phyloP scores from a whole-genome alignment of 1,139 yeast species.

The Protomyces arabidopsidicola region DNA sequence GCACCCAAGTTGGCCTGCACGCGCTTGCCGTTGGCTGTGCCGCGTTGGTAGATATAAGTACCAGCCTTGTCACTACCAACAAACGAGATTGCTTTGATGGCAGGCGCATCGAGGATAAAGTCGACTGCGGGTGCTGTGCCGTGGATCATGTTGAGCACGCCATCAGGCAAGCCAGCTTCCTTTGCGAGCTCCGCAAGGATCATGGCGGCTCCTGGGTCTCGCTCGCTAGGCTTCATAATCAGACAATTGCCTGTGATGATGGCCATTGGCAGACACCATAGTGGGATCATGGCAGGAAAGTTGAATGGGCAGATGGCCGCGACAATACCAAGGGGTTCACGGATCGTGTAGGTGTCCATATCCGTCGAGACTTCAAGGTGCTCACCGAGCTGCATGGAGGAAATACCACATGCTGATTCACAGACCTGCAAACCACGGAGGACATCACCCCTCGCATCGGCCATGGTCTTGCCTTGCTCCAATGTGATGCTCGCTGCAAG shows the following conservation, averaged over 20 bases:
- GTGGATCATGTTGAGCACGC: slow-evolving; percentile 58
- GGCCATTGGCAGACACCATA: slow-evolving; percentile 74
- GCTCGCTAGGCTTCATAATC: slow-evolving; percentile 71
- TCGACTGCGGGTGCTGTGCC: slow-evolving; percentile 74
- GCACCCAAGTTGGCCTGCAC: slow-evolving; percentile 78
- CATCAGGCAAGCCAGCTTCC: slow-evolving; percentile 75
- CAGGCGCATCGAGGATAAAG: slow-evolving; percentile 66
- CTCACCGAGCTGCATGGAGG: slow-evolving; percentile 62
- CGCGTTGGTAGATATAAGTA: slow-evolving; percentile 63
- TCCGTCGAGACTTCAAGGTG: slow-evolving; percentile 65
- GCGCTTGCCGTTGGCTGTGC: slow-evolving; percentile 65
- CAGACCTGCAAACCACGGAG: slow-evolving; percentile 78
- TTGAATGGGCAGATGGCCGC: slow-evolving; percentile 38
- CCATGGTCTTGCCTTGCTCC: slow-evolving; percentile 77
- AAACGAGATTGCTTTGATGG: slow-evolving; percentile 72
- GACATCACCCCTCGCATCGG: slow-evolving; percentile 75
- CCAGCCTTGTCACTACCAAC: slow-evolving; percentile 79
- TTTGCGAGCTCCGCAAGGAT: slow-evolving; percentile 68
- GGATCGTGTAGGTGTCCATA: slow-evolving; percentile 75
- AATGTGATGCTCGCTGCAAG: slow-evolving; percentile 67
- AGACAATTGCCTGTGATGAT: slow-evolving; percentile 76
- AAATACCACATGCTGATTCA: slow-evolving; percentile 52
- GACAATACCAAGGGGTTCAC: slow-evolving; percentile 47
- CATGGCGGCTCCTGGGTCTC: slow-evolving; percentile 74
- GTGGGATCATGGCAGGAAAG: slow-evolving; percentile 79